Evolutionary conservation across 805 yeast species (phyloP).

Genomic region (Candida vaughaniae): DNA sequence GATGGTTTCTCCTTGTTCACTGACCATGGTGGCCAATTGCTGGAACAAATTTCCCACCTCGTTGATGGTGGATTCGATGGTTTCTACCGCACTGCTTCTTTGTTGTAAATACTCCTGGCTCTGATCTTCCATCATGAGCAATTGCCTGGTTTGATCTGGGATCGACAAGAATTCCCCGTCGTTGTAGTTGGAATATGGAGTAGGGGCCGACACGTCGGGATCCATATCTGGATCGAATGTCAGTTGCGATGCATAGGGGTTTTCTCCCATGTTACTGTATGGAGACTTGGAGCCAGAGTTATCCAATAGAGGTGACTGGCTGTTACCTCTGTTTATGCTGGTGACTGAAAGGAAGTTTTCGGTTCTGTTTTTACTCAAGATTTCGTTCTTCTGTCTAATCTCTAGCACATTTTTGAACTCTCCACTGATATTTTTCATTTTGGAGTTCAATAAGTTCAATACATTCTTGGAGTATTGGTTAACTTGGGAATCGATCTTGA

Average conservation of each 20-base stretch:
- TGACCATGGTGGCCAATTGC: constrained; percentile 95
- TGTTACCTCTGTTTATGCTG: constrained; percentile 20
- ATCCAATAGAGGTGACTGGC: constrained; percentile 27
- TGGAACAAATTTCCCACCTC: constrained; percentile 94
- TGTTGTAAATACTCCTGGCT: constrained; percentile 72
- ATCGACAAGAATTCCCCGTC: constrained; percentile 58
- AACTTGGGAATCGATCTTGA: constrained; percentile 56
- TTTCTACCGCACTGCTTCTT: constrained; percentile 87
- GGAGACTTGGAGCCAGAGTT: constrained; percentile 10
- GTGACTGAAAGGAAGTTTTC: constrained; percentile 72
- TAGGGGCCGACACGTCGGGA: constrained; percentile 27
- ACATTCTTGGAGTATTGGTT: constrained; percentile 81
- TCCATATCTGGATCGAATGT: constrained; percentile 26
- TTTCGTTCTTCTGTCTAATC: constrained; percentile 78
- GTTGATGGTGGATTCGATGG: constrained; percentile 94
- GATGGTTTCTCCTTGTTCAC: constrained; percentile 94
- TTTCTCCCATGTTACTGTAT: constrained; percentile 24
- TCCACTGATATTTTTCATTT: constrained; percentile 88
- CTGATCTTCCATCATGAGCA: constrained; percentile 78
- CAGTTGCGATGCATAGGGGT: constrained; percentile 28
- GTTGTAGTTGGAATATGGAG: constrained; percentile 22
- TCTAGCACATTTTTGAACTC: constrained; percentile 90
- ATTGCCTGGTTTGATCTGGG: constrained; percentile 81
- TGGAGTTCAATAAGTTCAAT: constrained; percentile 80
- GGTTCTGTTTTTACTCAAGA: constrained; percentile 75